Evolutionary conservation across 345 rosid genomes (phyloP).

Genomic region (Geranium brycei): DNA sequence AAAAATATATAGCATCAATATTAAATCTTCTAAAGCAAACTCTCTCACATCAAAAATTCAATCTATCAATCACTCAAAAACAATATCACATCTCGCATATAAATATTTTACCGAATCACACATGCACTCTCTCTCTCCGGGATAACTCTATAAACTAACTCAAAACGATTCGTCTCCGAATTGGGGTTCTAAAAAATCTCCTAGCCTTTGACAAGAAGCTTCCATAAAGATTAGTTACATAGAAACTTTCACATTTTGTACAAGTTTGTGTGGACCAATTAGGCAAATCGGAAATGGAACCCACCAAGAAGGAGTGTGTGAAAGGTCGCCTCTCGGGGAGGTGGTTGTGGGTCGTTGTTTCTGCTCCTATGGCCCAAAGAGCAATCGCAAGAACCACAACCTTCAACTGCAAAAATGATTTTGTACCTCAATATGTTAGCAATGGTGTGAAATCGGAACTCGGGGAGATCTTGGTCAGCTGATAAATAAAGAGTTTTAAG

Average conservation of each 20-base stretch:
- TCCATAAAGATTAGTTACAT: neutral
- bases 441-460: too few relatives aligned
- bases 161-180: conserved; percentile 10
- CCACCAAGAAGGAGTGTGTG: conserved; percentile 36
- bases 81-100: too few relatives aligned
- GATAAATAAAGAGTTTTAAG: too few relatives aligned
- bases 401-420: conserved; percentile 20
- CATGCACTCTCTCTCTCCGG: too few relatives aligned
- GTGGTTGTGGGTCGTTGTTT: conserved; percentile 9
- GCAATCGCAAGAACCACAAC: conserved; percentile 15
- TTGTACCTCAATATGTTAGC: too few relatives aligned
- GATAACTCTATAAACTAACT: too few relatives aligned
- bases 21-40: too few relatives aligned
- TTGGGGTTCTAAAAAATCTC: conserved; percentile 4
- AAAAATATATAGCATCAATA: too few relatives aligned
- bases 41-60: too few relatives aligned
- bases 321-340: conserved; percentile 7
- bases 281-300: conserved; percentile 13
- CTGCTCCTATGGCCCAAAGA: conserved; percentile 21
- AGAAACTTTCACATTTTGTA: conserved; percentile 12
- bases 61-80: too few relatives aligned
- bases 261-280: conserved; percentile 12
- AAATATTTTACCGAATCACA: too few relatives aligned
- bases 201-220: conserved; percentile 13
- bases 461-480: too few relatives aligned